These are phyloP conservation scores for Straminergon stramineum DNA, from an alignment of 225 moss, liverwort and hornwort species.

Conservation along the genomic window DNA sequence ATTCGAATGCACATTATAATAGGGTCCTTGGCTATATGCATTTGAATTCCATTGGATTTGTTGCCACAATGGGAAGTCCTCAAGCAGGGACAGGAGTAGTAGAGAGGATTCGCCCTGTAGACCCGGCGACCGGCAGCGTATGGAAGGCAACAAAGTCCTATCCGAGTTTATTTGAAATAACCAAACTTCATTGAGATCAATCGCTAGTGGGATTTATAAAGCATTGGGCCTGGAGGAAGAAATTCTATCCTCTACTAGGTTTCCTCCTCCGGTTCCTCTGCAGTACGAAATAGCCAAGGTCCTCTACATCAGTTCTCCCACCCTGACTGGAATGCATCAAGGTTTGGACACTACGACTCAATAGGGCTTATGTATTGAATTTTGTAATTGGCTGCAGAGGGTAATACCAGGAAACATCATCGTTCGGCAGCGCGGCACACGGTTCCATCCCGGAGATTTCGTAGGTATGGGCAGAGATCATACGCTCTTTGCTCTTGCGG, in stretches of 20 bases:
- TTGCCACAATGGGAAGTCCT: not conserved
- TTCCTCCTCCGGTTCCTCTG: not conserved
- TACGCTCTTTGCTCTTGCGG: conserved; percentile 58
- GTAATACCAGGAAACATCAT: conserved; percentile 87
- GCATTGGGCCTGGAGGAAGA: not conserved
- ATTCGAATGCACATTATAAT: not conserved
- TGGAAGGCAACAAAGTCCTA: not conserved
- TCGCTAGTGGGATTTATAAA: not conserved
- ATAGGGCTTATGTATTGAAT: not conserved
- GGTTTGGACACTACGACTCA: not conserved
- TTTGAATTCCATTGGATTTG: not conserved
- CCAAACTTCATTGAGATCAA: not conserved
- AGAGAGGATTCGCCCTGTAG: not conserved
- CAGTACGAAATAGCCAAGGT: not conserved
- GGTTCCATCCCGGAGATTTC: conserved; percentile 79
- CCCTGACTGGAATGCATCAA: not conserved
- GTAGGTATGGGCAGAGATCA: conserved; percentile 75
- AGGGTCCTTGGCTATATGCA: not conserved
- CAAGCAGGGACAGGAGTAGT: not conserved
- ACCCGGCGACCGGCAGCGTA: not conserved
- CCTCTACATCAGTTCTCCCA: not conserved
- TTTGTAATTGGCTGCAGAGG: conserved; percentile 23
- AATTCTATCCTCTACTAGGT: not conserved
- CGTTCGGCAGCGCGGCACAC: conserved; percentile 78
- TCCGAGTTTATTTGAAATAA: not conserved